These are phyloP conservation scores for Lentinus brumalis DNA, from an alignment of 768 basidiomycete genomes.

Conservation along the genomic window DNA sequence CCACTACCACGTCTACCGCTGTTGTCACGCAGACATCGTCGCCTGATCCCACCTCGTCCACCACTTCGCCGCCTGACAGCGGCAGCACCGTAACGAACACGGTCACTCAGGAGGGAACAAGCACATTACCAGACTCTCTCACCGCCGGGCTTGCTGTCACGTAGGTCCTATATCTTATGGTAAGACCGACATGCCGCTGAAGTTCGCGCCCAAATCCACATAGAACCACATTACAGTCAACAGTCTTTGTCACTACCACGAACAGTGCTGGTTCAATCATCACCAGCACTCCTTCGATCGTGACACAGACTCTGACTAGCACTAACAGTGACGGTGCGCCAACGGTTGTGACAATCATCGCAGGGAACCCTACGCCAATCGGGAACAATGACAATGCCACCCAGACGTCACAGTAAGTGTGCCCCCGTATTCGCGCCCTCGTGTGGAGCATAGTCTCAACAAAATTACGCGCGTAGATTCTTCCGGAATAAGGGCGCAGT, in stretches of 20 bases:
- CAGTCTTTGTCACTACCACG: conserved; percentile 62
- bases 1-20: conserved; percentile 2
- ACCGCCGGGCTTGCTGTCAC: conserved; percentile 16
- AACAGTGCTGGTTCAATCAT: conserved; percentile 51
- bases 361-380: conserved; percentile 72
- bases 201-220: conserved; percentile 1
- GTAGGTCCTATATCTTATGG: not conserved
- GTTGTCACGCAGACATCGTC: conserved; percentile 19
- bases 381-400: conserved; percentile 40
- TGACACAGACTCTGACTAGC: conserved; percentile 60
- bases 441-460: not conserved
- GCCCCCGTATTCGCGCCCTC: conserved; percentile 1
- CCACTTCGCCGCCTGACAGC: conserved; percentile 7
- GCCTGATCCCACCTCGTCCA: conserved; percentile 17
- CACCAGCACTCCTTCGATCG: conserved; percentile 52
- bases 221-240: conserved; percentile 56
- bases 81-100: conserved; percentile 8
- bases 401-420: conserved; percentile 52
- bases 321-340: conserved; percentile 54
- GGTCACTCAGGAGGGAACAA: conserved; percentile 7
- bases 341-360: conserved; percentile 61
- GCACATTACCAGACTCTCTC: conserved; percentile 2
- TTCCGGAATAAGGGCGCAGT: conserved; percentile 90
- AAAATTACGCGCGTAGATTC: conserved; percentile 54
- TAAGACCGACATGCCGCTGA: not conserved